Base-by-base conservation (phyloP, 2,329 filamentous ascomycete species). In the Aspergillus vadensis region DNA sequence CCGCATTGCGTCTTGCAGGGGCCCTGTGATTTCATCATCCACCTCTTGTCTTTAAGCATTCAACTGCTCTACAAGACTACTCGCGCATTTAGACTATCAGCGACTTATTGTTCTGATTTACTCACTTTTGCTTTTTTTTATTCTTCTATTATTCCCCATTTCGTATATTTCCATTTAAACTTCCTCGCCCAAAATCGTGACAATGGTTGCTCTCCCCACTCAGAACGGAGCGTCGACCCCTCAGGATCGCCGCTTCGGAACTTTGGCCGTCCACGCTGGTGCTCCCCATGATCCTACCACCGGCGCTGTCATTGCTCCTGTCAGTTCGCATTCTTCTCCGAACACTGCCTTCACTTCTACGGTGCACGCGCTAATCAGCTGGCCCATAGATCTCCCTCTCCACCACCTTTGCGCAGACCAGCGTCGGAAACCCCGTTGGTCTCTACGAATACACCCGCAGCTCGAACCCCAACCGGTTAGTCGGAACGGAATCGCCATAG, bases 361-460 rank as follows among this genome's bases (percentile, higher is more conserved):
- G 25, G 12, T 6, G 21, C 48, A 52, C 8, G 23, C 15, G 36
- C 55, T 63, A 30, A 63, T 15, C 32, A 14, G 32, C 54, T 38
- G 15, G n/a, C 15, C n/a, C 19, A 4, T 65, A 87, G 83, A 97
- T 99, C 76, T 97, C 94, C 9, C 87, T 99, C 23, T 97, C 93
- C 23, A 98, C 95, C 15, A 99, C 95, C 5, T 99, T 94, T 74
- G 92, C 91, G n/a, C 95, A 99, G 81, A 88, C 87, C 14, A 86
- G 87, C 12, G 92, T 97, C 21, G 95, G 94, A 65, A 87, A 90
- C 77, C 95, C 95, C 1, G 82, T 98, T 30, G 95, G 95, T 72
- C 81, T 82, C 64, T 97, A 93, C 80, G 95, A 99, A 80, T 99
- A 99, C 83, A 92, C 90, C 57, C 88, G 95, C 64, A 96, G 91